A percentile compares a stretch with the other conserved stretches of the same genome.
Evolutionary conservation across 2,329 filamentous ascomycete species (phyloP).

Genomic region (Arachnomyces sp.): DNA sequence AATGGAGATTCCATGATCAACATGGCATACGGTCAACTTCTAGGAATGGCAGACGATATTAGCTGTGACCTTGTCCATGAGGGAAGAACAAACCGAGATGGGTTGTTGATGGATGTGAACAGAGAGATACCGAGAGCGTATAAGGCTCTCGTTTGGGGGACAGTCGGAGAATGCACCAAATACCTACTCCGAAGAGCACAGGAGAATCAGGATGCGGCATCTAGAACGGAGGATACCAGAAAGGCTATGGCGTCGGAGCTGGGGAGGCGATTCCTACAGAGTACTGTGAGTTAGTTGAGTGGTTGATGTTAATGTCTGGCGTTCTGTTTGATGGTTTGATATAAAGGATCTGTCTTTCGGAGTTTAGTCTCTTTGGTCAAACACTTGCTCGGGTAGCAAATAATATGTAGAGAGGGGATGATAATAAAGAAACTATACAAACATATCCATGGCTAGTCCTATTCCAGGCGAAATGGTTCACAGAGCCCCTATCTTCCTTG

Average conservation of each 20-base stretch:
- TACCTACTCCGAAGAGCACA: slow-evolving; percentile 52
- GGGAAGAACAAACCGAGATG: slow-evolving; percentile 14
- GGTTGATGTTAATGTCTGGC: slow-evolving; percentile 6
- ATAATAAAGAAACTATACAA: too few species aligned
- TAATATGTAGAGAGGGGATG: too few species aligned
- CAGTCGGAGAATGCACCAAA: slow-evolving; percentile 65
- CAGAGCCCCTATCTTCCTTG: too few species aligned
- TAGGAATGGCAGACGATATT: slow-evolving; percentile 54
- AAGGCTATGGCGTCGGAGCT: slow-evolving; percentile 45
- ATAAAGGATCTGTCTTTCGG: too few species aligned
- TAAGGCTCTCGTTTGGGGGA: slow-evolving; percentile 50
- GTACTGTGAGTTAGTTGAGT: too few species aligned
- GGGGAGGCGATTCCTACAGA: slow-evolving; percentile 21
- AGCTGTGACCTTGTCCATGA: slow-evolving; percentile 43
- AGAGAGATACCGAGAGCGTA: slow-evolving; percentile 39
- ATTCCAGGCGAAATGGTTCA: too few species aligned
- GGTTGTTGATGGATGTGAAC: slow-evolving; percentile 13
- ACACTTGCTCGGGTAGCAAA: too few species aligned
- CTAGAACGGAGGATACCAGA: slow-evolving; percentile 43
- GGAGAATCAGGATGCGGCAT: slow-evolving; percentile 50
- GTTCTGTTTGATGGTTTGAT: slow-evolving; percentile 15
- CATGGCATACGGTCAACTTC: slow-evolving; percentile 47
- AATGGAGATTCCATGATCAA: slow-evolving; percentile 34
- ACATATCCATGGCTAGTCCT: too few species aligned
- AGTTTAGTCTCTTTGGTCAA: too few species aligned